A percentile compares a stretch with the other conserved stretches of the same genome.
phyloP scores from a whole-genome alignment of 2,329 filamentous ascomycete species.

The Colletotrichum tanaceti region DNA sequence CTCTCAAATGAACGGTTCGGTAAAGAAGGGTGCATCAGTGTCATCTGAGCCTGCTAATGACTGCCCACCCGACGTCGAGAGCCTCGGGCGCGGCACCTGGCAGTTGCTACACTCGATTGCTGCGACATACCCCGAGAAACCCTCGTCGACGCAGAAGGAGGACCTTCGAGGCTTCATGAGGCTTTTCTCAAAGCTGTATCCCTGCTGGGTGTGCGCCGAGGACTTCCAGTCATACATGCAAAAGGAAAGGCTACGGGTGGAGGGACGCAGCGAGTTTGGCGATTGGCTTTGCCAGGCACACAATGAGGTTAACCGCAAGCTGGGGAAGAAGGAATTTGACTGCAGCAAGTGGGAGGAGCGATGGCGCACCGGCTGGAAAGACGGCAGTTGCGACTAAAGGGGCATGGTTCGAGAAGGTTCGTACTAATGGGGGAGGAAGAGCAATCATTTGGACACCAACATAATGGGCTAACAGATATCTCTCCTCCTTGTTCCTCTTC shows the following conservation, averaged over 20 bases:
- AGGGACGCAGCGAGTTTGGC: constrained; percentile 76
- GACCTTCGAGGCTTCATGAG: constrained; percentile 83
- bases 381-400: constrained; percentile 70
- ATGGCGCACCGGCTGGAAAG: constrained; percentile 91
- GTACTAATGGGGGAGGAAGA: neutral
- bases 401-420: neutral
- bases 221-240: constrained; percentile 88
- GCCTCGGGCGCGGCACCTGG: constrained; percentile 89
- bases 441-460: neutral
- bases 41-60: constrained; percentile 61
- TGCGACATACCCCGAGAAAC: constrained; percentile 81
- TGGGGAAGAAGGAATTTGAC: constrained; percentile 93
- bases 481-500: no score
- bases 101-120: constrained; percentile 93
- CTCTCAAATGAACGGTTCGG: constrained; percentile 61
- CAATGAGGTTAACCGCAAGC: constrained; percentile 87
- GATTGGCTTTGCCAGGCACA: constrained; percentile 87
- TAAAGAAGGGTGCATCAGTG: constrained; percentile 47
- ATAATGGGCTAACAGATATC: neutral
- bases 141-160: constrained; percentile 75
- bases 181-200: constrained; percentile 88
- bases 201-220: constrained; percentile 94
- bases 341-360: constrained; percentile 91
- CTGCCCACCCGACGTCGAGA: constrained; percentile 91
- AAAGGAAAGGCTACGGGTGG: constrained; percentile 72